A percentile compares a stretch with the other conserved stretches of the same genome.
Conservation (phyloP, 805 yeast genomes). For the Saccharomycopsis sp. region DNA sequence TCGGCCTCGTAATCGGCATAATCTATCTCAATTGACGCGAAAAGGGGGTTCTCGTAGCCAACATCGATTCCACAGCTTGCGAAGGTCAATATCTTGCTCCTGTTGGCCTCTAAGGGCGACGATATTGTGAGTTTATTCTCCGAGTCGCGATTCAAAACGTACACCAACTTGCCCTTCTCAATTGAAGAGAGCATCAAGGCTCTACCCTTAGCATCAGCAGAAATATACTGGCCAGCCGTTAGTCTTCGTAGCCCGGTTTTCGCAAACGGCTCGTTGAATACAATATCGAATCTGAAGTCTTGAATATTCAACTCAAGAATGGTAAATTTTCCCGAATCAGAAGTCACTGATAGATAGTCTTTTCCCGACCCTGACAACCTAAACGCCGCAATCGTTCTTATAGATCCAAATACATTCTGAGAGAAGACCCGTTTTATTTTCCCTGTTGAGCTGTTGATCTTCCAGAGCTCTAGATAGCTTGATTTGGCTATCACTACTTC, state of each 20-base stretch:
- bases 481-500: conserved; percentile 56
- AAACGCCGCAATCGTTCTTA: conserved; percentile 48
- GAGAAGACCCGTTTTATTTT: conserved; percentile 37
- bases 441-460: conserved; percentile 50
- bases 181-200: conserved; percentile 66
- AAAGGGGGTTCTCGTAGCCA: conserved; percentile 75
- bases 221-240: conserved; percentile 67
- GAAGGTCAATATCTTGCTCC: conserved; percentile 46
- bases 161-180: conserved; percentile 69
- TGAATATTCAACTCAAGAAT: conserved; percentile 41
- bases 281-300: conserved; percentile 34
- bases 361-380: conserved; percentile 45
- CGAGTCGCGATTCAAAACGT: conserved; percentile 48
- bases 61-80: conserved; percentile 58
- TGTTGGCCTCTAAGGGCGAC: conserved; percentile 68
- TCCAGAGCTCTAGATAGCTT: conserved; percentile 47
- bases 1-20: conserved; percentile 32
- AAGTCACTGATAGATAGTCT: conserved; percentile 59
- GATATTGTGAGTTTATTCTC: conserved; percentile 44
- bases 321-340: conserved; percentile 73
- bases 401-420: conserved; percentile 50
- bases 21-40: conserved; percentile 72
- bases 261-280: conserved; percentile 57
- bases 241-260: conserved; percentile 71
- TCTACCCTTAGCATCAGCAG: conserved; percentile 65